Evolutionary conservation across 2,329 filamentous ascomycete genomes (phyloP).

Genomic region (Aspergillus fijiensis): DNA sequence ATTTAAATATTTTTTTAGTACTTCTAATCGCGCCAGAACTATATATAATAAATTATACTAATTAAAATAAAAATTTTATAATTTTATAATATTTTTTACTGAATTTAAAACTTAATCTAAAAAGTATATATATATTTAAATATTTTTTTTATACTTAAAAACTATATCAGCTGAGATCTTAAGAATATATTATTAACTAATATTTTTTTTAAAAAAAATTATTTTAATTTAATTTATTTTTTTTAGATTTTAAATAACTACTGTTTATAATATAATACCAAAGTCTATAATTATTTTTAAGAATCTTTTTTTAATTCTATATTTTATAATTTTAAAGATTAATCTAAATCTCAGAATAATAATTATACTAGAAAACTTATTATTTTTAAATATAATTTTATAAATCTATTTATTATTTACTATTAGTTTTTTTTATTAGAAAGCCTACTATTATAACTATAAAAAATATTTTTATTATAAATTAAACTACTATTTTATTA

Average conservation of each 20-base stretch:
- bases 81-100: too few relatives aligned
- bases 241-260: neutral
- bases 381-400: neutral
- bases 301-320: neutral
- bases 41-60: too few relatives aligned
- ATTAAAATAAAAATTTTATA: too few relatives aligned
- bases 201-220: neutral
- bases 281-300: neutral
- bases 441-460: neutral
- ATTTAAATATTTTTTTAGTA: too few relatives aligned
- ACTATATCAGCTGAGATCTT: neutral
- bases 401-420: neutral
- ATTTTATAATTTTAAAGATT: neutral
- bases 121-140: neutral
- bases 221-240: neutral
- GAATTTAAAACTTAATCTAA: too few relatives aligned
- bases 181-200: neutral
- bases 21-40: too few relatives aligned
- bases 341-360: too few relatives aligned
- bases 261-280: neutral
- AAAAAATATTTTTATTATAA: neutral
- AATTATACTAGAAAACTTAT: neutral
- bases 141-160: neutral
- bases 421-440: neutral
- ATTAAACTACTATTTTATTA: neutral